Evolutionary conservation across 441 rosid species (phyloP).

Genomic region (Daphne laureola): DNA sequence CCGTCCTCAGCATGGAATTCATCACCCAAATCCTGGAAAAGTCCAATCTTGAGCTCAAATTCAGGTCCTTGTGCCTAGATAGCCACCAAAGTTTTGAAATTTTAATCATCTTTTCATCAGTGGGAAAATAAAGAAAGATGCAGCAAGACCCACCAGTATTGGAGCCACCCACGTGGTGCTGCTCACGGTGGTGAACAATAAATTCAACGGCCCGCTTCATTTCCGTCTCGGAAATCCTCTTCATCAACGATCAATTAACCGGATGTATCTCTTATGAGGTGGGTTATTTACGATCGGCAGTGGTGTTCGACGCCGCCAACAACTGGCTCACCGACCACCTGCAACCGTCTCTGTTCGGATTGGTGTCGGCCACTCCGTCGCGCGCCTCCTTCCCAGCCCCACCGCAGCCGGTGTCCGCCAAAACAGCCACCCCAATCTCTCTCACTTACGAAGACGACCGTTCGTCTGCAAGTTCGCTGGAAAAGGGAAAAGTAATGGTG

Average conservation of each 20-base stretch:
- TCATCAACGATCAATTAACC: conserved; percentile 54
- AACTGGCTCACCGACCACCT: conserved; percentile 56
- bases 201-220: conserved; percentile 64
- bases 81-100: not conserved
- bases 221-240: conserved; percentile 61
- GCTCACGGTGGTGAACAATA: conserved; percentile 74
- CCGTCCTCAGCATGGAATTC: conserved; percentile 44
- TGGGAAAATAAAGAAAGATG: conserved; percentile 33
- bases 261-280: conserved; percentile 76
- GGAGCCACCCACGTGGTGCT: conserved; percentile 39
- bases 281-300: conserved; percentile 48
- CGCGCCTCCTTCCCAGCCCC: too few species aligned
- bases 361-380: too few species aligned
- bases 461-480: too few species aligned
- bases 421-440: too few species aligned
- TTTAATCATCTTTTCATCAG: too few species aligned
- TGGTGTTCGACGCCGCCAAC: conserved; percentile 50
- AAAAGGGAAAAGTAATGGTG: too few species aligned
- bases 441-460: too few species aligned
- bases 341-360: conserved; percentile 49
- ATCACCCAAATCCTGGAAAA: not conserved
- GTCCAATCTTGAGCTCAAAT: not conserved
- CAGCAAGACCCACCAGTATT: conserved; percentile 51
- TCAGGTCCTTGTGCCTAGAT: conserved; percentile 1
- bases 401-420: too few species aligned